Base-by-base conservation (phyloP, 441 rosid genomes). In the Gossypium aridum region DNA sequence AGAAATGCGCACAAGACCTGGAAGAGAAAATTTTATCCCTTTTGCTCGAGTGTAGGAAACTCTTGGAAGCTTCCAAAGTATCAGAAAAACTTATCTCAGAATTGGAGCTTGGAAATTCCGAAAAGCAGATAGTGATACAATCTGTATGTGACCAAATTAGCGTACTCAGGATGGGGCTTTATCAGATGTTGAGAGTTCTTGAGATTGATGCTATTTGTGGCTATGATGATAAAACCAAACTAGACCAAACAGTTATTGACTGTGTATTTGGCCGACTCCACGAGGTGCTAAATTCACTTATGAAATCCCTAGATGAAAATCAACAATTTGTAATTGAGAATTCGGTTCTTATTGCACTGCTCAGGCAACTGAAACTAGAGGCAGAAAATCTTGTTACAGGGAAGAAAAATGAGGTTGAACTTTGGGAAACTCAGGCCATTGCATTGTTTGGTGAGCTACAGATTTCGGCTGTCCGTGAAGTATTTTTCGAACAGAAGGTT, bases 361-460 rank as follows among this genome's bases (percentile, higher is more conserved):
- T 95, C 77, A 84, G 84, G 80, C 87, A 87, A 79, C 85, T 85
- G 75, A 88, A 89, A 73, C 79, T 78, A 69, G 95, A 93, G 82
- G 85, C 87, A 57, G 83, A 77, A 39, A 80, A 79, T 82, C 86
- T 89, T 75, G 83, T 79, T 71, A 37, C 81, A 34, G 87, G 85
- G 79, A 93, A 85, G 80, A 80, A 76, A 76, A 71, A 60, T 8
- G 91, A 88, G 69, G 72, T 71, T 80, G 82, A 84, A 71, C 71
- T 68, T 34, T 87, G 92, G 96, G 92, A 87, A 82, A 78, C 83
- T 76, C 83, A 87, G 75, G 88, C 91, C 64, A 75, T 79, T 61
- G 80, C 83, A 62, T 73, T 83, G 16, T 84, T 86, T 45, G 83
- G 83, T 70, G 86, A 92, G 78, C 73, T 89, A 76, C 94, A 91